Percentiles rank a stretch among this genome's conserved stretches.
Conservation (phyloP, 1,139 yeast genomes). For the Magnusiomyces sp. region DNA sequence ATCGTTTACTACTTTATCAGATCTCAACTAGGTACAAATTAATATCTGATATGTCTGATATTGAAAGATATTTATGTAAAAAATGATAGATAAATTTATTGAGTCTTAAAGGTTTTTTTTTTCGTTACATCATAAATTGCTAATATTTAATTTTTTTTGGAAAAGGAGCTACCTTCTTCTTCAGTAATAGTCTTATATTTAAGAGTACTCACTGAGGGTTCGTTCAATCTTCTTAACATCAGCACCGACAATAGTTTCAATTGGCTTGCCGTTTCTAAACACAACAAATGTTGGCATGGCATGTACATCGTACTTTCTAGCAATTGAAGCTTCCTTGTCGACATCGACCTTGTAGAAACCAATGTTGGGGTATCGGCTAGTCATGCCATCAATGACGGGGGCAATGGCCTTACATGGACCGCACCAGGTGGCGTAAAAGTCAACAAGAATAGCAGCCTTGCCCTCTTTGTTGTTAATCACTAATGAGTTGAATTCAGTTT, state of each 20-base stretch:
- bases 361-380: slow-evolving; percentile 47
- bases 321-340: slow-evolving; percentile 66
- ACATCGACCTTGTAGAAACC: slow-evolving; percentile 80
- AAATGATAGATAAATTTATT: neutral
- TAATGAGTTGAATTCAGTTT: too few relatives aligned
- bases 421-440: slow-evolving; percentile 94
- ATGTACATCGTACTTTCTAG: slow-evolving; percentile 61
- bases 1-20: too few relatives aligned
- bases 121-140: neutral
- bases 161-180: too few relatives aligned
- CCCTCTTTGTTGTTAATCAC: too few relatives aligned
- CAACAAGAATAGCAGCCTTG: slow-evolving; percentile 40
- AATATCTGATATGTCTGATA: too few relatives aligned
- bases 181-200: too few relatives aligned
- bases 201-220: neutral
- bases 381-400: slow-evolving; percentile 76
- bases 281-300: slow-evolving; percentile 88
- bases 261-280: slow-evolving; percentile 65
- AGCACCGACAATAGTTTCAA: slow-evolving; percentile 77
- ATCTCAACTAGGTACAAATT: too few relatives aligned
- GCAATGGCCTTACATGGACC: slow-evolving; percentile 96
- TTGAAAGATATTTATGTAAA: too few relatives aligned
- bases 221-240: slow-evolving; percentile 39
- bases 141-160: too few relatives aligned
- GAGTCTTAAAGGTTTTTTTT: neutral